Base-by-base conservation (phyloP, 257 asterid genomes). In the Solanum phureja region DNA sequence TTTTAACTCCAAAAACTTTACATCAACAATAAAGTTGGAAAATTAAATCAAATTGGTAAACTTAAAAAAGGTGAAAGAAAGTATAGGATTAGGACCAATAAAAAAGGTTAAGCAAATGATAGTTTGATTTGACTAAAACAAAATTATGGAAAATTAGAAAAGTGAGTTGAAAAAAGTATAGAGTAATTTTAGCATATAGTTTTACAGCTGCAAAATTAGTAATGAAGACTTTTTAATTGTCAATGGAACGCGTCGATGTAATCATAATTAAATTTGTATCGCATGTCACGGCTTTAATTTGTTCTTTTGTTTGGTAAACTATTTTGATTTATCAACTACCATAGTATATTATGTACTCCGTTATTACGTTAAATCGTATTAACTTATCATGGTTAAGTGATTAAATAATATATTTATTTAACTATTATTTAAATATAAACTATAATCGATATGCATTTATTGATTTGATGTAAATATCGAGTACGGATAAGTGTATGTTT, bases 221-320 rank as follows among this genome's bases (percentile, higher is more conserved):
- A 60, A 46, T 83, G 76, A 86, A 86, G 88, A 82, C 85, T 86
- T 68, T 73, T 42, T 24, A 31, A 82, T 19, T 83, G 83, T 86
- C 89, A 87, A 71, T 73, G 8, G 84, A 72, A 69, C 44, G 34
- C 14, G 12, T 64, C 23, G 42, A 8, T 33, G 85, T 89, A 33
- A 87, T 58, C 33, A 64, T 89, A 87, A 56, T 56, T 56, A 19
- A 85, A 85, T 79, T 76, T 85, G 68, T 60, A 76, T 85, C 91
- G 88, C 85, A 82, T 85, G 60, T 90, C 89, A 88, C 91, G 90
- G 73, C 91, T 44, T 86, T 64, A 11, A 74, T 74, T 83, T 11
- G 11, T 52, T 69, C 27, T 86, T 56, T 33, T 12, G 34, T 33
- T 33, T 33, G 34, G 34, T 33, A 33, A 33, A 33, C 34, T 33